phyloP scores from a whole-genome alignment of 2,329 filamentous ascomycete species.

The Bertia moriformis region DNA sequence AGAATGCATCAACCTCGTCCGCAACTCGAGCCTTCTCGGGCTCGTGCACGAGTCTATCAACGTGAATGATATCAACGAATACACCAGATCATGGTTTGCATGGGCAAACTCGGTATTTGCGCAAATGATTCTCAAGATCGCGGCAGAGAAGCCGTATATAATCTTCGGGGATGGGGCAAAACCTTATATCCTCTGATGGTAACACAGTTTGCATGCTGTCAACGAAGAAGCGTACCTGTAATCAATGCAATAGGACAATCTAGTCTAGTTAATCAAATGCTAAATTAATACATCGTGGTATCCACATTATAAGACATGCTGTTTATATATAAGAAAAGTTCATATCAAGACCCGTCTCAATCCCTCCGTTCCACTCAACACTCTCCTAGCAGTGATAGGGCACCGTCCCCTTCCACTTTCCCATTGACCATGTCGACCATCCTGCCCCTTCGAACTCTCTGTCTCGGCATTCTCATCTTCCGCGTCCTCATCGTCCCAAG shows the following conservation, averaged over 20 bases:
- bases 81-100: conserved; percentile 43
- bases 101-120: conserved; percentile 95
- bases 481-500: not conserved
- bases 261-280: too few relatives aligned
- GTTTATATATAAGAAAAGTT: too few relatives aligned
- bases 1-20: conserved; percentile 58
- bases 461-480: not conserved
- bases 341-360: not conserved
- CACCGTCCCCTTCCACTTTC: not conserved
- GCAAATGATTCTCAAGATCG: conserved; percentile 78
- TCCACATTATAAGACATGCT: too few relatives aligned
- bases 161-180: conserved; percentile 56
- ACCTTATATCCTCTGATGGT: conserved; percentile 31
- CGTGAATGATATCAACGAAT: conserved; percentile 50
- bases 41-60: conserved; percentile 86
- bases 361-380: not conserved
- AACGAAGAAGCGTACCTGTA: too few relatives aligned
- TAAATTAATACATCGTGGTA: too few relatives aligned
- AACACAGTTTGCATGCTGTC: too few relatives aligned
- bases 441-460: not conserved
- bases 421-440: not conserved
- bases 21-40: conserved; percentile 61
- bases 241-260: too few relatives aligned
- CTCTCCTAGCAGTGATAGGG: not conserved
- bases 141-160: conserved; percentile 74